Evolutionary conservation across 208 protist species (phyloP).

Genomic region (Trypanosoma conorhini): DNA sequence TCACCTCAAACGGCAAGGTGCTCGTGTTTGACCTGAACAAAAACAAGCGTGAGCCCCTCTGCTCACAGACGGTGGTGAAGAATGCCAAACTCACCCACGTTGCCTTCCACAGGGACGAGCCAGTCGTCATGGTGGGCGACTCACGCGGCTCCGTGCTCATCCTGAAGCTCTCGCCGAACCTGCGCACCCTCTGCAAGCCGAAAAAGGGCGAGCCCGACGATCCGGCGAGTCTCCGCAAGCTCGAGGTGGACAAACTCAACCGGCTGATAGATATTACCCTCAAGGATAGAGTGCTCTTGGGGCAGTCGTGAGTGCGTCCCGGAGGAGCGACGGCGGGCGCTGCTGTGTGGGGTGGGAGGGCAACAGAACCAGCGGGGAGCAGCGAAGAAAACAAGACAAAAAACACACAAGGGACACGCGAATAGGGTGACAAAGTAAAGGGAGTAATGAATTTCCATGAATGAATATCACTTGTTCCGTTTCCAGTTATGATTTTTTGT

Average conservation of each 20-base stretch:
- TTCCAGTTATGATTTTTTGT: background rate
- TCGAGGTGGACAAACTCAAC: constrained; percentile 91
- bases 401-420: background rate
- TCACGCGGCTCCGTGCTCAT: constrained; percentile 94
- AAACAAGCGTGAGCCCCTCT: constrained; percentile 97
- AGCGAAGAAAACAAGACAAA: background rate
- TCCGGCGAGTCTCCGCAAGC: constrained; percentile 40
- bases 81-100: constrained; percentile 97
- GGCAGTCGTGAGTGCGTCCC: constrained; percentile 12
- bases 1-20: constrained; percentile 96
- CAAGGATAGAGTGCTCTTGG: constrained; percentile 91
- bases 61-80: constrained; percentile 95
- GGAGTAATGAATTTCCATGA: background rate
- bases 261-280: constrained; percentile 89
- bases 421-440: background rate
- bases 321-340: background rate
- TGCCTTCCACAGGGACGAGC: constrained; percentile 92
- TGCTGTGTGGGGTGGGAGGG: background rate
- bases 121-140: constrained; percentile 96
- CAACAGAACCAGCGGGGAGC: background rate
- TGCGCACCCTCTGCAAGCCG: constrained; percentile 82
- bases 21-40: constrained; percentile 91
- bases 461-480: background rate
- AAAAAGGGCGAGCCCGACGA: constrained; percentile 81
- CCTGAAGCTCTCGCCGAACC: constrained; percentile 96